These are phyloP conservation scores for Trypanosoma mega DNA, from an alignment of 208 protist genomes.

Conservation along the genomic window DNA sequence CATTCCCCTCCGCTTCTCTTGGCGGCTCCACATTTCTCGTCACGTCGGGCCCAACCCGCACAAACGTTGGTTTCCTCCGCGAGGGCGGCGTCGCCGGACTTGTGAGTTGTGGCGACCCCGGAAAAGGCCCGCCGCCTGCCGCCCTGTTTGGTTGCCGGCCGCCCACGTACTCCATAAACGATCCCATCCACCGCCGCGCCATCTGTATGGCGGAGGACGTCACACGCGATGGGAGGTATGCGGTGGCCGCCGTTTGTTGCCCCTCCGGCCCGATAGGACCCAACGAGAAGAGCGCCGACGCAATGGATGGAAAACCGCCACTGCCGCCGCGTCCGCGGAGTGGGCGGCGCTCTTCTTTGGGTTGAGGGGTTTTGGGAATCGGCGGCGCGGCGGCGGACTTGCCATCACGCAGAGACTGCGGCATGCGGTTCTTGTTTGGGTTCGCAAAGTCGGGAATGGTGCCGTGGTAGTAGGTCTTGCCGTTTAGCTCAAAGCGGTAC, in stretches of 20 bases:
- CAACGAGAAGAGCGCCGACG: slow-evolving; percentile 40
- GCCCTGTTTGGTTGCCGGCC: background rate
- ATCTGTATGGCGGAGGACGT: slow-evolving; percentile 41
- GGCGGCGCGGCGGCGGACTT: too few relatives aligned
- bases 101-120: background rate
- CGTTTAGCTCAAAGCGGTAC: slow-evolving; percentile 70
- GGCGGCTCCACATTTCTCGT: background rate
- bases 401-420: slow-evolving; percentile 5
- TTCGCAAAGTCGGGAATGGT: slow-evolving; percentile 85
- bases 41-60: slow-evolving; percentile 13
- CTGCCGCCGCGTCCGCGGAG: background rate
- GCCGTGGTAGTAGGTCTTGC: slow-evolving; percentile 74
- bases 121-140: background rate
- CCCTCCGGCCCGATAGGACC: background rate
- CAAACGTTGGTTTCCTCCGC: slow-evolving; percentile 18
- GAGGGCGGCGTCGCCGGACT: background rate
- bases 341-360: background rate
- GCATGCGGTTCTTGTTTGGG: slow-evolving; percentile 64
- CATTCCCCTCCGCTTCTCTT: background rate
- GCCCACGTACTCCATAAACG: slow-evolving; percentile 51
- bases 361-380: background rate
- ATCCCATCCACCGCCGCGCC: slow-evolving; percentile 41
- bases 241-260: background rate
- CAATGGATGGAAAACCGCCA: slow-evolving; percentile 27
- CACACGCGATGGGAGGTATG: slow-evolving; percentile 50